A percentile compares a stretch with the other conserved stretches of the same genome.
Conservation (phyloP, 1,139 yeast genomes). For the Yamadazyma atlantica region DNA sequence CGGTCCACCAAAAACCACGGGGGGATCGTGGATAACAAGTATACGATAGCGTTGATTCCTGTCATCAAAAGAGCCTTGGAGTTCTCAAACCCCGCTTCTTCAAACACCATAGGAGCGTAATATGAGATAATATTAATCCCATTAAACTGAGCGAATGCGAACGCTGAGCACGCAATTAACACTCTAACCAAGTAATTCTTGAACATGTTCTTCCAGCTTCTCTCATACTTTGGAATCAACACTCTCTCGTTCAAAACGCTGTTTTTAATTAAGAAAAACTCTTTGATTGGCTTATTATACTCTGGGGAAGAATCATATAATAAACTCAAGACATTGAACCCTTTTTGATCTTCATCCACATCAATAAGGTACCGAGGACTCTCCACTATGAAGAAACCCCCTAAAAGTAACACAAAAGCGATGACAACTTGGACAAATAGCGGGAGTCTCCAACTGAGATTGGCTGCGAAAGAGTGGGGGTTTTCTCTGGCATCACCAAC, state of each 20-base stretch:
- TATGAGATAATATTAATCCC: constrained; percentile 57
- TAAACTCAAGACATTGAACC: constrained; percentile 76
- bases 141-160: constrained; percentile 56
- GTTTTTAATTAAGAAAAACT: constrained; percentile 77
- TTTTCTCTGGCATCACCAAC: constrained; percentile 38
- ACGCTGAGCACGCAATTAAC: constrained; percentile 49
- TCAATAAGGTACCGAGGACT: constrained; percentile 57
- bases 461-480: constrained; percentile 41
- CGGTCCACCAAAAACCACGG: constrained; percentile 57
- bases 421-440: constrained; percentile 48
- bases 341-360: constrained; percentile 50
- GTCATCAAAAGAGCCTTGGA: constrained; percentile 53
- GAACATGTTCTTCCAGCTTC: constrained; percentile 48
- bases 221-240: constrained; percentile 38
- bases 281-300: constrained; percentile 48
- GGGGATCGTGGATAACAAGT: constrained; percentile 47
- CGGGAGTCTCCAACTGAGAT: constrained; percentile 54
- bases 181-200: constrained; percentile 38
- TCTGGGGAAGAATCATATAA: constrained; percentile 58
- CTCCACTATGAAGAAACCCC: constrained; percentile 56
- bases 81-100: constrained; percentile 52
- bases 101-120: constrained; percentile 57
- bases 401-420: constrained; percentile 45
- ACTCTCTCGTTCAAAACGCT: constrained; percentile 57
- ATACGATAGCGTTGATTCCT: constrained; percentile 51